Evolutionary conservation across 129 eudicot genomes (phyloP).

Genomic region (Arctium lappa): DNA sequence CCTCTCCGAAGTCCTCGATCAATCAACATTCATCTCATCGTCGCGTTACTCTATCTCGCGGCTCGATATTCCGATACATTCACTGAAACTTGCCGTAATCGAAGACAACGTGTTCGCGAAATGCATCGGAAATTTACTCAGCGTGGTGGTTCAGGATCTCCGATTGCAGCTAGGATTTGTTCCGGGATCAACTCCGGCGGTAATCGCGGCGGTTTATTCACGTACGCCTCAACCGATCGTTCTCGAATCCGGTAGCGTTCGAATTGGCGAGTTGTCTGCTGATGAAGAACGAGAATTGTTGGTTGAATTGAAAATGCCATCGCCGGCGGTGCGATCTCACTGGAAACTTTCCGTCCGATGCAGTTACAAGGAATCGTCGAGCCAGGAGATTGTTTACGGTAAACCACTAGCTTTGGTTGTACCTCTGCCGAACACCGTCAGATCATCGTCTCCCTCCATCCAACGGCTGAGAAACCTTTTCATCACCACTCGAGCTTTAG

Average conservation of each 20-base stretch:
- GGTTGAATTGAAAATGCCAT: conserved; percentile 67
- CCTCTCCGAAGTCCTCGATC: conserved; percentile 45
- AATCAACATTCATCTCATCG: conserved; percentile 32
- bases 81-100: conserved; percentile 20
- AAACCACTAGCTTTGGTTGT: conserved; percentile 51
- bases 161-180: conserved; percentile 47
- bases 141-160: conserved; percentile 60
- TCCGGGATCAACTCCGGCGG: conserved; percentile 55
- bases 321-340: conserved; percentile 51
- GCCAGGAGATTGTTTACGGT: conserved; percentile 44
- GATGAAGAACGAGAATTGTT: conserved; percentile 75
- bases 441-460: conserved; percentile 57
- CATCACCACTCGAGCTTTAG: conserved; percentile 73
- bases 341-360: conserved; percentile 65
- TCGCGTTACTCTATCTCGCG: conserved; percentile 39
- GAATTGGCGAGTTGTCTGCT: conserved; percentile 57
- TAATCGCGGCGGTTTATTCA: conserved; percentile 66
- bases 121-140: conserved; percentile 35
- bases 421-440: conserved; percentile 62
- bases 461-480: conserved; percentile 64
- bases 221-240: conserved; percentile 40
- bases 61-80: conserved; percentile 56
- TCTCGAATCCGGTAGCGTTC: conserved; percentile 48
- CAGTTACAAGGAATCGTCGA: conserved; percentile 63
- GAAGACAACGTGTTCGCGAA: conserved; percentile 30